phyloP scores from a whole-genome alignment of 306 rosid species.

The Rubus parviflorus region DNA sequence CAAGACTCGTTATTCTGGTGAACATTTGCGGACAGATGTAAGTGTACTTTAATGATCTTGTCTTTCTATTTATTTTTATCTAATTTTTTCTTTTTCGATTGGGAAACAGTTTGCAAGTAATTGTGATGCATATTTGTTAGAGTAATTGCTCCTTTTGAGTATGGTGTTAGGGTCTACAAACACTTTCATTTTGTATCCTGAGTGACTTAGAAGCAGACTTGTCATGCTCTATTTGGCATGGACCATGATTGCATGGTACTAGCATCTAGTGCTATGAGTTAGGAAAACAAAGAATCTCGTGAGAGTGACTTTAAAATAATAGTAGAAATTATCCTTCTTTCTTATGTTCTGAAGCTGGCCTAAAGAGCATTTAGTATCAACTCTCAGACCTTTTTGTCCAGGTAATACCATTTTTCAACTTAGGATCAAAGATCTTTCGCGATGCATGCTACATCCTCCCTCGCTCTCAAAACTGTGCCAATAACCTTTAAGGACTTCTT shows the following conservation, averaged over 20 bases:
- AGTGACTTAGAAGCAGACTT: not conserved
- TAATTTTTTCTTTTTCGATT: not conserved
- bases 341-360: not conserved
- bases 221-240: not conserved
- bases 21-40: constrained; percentile 45
- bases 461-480: not conserved
- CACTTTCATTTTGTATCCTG: not conserved
- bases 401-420: not conserved
- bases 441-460: too few relatives aligned
- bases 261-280: constrained; percentile 1
- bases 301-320: not conserved
- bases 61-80: not conserved
- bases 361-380: not conserved
- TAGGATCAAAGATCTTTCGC: not conserved
- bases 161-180: not conserved
- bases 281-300: not conserved
- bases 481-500: not conserved
- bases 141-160: not conserved
- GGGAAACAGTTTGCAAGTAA: not conserved
- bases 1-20: constrained; percentile 35
- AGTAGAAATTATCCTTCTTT: not conserved
- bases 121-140: not conserved
- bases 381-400: not conserved
- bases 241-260: not conserved
- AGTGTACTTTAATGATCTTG: constrained; percentile 24